Base-by-base conservation (phyloP, 768 basidiomycete species). In the Omphalotus guepiniiformis region DNA sequence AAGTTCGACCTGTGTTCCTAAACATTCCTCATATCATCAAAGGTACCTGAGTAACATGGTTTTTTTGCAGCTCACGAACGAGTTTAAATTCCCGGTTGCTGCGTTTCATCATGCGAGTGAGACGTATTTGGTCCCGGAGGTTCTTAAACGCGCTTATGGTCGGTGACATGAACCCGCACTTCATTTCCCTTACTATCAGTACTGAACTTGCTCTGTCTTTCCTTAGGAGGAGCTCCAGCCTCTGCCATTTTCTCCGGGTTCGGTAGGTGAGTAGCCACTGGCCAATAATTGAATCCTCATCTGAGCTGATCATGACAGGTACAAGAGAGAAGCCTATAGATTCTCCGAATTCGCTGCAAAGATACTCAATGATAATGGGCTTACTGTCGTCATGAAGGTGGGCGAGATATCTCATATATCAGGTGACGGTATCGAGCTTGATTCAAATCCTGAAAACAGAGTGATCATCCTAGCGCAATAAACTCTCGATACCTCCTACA, bases 271-370 rank as follows among this genome's bases (percentile, higher is more conserved):
- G 27, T n/a, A 6, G 19, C 15, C 36, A 6, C 1, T 13, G 42
- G 15, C 5, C 35, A 13, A 13, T 23, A 3, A 16, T 30, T n/a
- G 9, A 13, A 3, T 9, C 8, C 28, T 16, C 4, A 43, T 26
- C 37, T 19, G 12, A 47, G 5, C 23, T 21, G 21, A 25, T 30
- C 13, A 27, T 29, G 15, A 53, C 30, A 79, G 88, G 29, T 79
- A 82, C 55, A 93, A 92, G 65, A 78, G 84, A 7, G 93, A 96
- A 63, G 78, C 88, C 0, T 94, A 87, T 61, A 73, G 88, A 38
- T 79, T 80, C 1, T 85, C 87, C 1, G 87, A 88, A 55, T 93
- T 87, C 55, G 88, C 91, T 0, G 79, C 88, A 4, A 80, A 81
- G 27, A 74, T 93, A 40, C 70, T 94, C 5, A 75, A 82, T 2